phyloP scores from a whole-genome alignment of 805 yeast genomes.

The Zygotorulaspora chibaensis region DNA sequence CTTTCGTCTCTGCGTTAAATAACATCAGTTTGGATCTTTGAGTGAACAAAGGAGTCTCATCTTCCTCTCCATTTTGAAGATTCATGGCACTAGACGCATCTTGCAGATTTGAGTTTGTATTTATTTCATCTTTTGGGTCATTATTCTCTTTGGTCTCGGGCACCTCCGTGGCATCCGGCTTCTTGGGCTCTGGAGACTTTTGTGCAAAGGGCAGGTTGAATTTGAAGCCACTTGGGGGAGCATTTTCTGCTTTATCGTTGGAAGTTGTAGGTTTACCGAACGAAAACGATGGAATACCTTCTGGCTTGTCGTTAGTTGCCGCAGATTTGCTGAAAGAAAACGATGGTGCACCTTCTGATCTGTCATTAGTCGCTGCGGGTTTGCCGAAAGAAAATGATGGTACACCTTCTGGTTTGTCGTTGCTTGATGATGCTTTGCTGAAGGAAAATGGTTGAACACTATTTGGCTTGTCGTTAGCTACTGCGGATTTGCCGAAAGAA shows the following conservation, averaged over 20 bases:
- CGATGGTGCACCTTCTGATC: constrained; percentile 3
- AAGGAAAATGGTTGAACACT: constrained; percentile 23
- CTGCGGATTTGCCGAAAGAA: constrained; percentile 15
- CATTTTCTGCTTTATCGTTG: neutral
- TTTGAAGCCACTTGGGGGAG: constrained; percentile 31
- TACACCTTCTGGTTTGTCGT: neutral
- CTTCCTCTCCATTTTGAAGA: constrained; percentile 78
- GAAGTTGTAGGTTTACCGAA: constrained; percentile 12
- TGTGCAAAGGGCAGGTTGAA: constrained; percentile 34
- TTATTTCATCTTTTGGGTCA: constrained; percentile 45
- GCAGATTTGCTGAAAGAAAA: constrained; percentile 5
- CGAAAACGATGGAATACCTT: constrained; percentile 11
- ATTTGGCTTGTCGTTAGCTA: constrained; percentile 1
- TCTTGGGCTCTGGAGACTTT: constrained; percentile 16
- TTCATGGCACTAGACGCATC: constrained; percentile 44
- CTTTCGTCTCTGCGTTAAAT: constrained; percentile 47
- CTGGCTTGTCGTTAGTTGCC: neutral
- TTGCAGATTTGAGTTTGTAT: constrained; percentile 48
- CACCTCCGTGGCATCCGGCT: constrained; percentile 18
- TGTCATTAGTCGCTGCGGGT: neutral
- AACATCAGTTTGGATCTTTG: constrained; percentile 70
- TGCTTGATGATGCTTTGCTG: constrained; percentile 10
- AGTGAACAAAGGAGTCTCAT: constrained; percentile 58
- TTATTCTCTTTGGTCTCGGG: constrained; percentile 37
- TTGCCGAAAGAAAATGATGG: constrained; percentile 12